Evolutionary conservation across 129 eudicot genomes (phyloP), one percentile per base, ranked within the genome.

Genomic region (Flaveria bidentis): DNA sequence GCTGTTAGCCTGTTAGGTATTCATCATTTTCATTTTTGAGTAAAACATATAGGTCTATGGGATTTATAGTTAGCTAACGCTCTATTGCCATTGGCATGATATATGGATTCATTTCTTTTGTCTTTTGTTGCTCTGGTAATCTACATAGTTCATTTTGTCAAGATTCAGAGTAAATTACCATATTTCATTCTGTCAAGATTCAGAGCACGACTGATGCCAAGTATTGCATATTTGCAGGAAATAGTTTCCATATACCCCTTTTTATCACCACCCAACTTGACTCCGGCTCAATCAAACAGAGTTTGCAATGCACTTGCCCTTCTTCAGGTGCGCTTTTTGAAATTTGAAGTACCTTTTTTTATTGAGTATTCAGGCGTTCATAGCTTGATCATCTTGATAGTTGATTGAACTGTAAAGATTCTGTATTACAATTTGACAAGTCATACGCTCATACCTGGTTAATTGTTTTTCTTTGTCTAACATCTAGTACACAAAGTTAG

Each of bases 281-380:
- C 76, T 13, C 46, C 76, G 4, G 66, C 30, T 18, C 66, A 53
- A 52, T 72, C 76, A 26, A 72, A 72, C 76, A 52, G 76, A 72
- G 76, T 55, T 55, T 72, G 76, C 76, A 53, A 72, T 55, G 30
- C 66, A 30, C 76, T 72, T 53, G 33, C 76, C 14, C 47, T 72
- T 72, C 76, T 72, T 72, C 76, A 72, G 76, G 76, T 72, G 57
- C 9, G 12, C 44, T 9, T 70, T 26, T 15, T 1, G 12, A 50
- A 2, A 28, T 28, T 9, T 10, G 41, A 5, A 36, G 1, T 16
- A 26, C 46, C 10, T n/a, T 72, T 22, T 71, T 51, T n/a, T 65
- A 28, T 6, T 64, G 39, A 9, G 28, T 13, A 52, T 80, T n/a
- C 52, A 41, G 39, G 50, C 14, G 46, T 72, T 41, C 23, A 17